Base-by-base conservation (phyloP, 345 rosid genomes). In the Citrus inodora region DNA sequence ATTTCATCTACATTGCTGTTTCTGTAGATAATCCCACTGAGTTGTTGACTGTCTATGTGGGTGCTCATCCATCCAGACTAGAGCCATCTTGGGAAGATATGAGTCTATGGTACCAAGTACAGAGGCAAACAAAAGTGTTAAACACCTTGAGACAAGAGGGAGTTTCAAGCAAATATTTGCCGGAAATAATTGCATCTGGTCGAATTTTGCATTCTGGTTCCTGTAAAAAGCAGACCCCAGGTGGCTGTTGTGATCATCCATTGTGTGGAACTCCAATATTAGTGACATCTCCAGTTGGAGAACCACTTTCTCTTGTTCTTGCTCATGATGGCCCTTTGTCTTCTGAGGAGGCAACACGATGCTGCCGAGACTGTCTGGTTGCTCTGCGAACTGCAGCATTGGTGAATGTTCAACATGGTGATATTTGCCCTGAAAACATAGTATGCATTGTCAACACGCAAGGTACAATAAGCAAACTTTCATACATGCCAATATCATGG, bases 51-150 rank as follows among this genome's bases (percentile, higher is more conserved):
- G 80, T 90, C 60, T 86, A 89, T 28, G 87, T 87, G 17, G 90
- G 92, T 56, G 88, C 90, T 42, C 91, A 87, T 81, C 90, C 91
- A 19, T 87, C 90, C 22, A 86, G 87, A 70, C 86, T 90, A 28
- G 94, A 90, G 79, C 89, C 90, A 17, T 89, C 89, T 40, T 90
- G 91, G 91, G 91, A 90, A 82, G 90, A 89, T 67, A 90, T 87
- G 92, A 89, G 91, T 59, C 79, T 90, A 74, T 86, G 92, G 92
- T 90, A 90, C 82, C 89, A 84, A 83, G 90, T 89, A 37, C 94
- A 90, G 86, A 87, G 91, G 83, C 92, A 90, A 79, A 89, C 88
- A 61, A 89, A 90, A 82, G 90, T 89, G 17, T 78, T 90, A 59
- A 90, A 87, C 85, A 85, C 82, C 76, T 82, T 90, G 77, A 89